Base-by-base conservation (phyloP, 2,329 filamentous ascomycete genomes). In the Alternaria arbusti region DNA sequence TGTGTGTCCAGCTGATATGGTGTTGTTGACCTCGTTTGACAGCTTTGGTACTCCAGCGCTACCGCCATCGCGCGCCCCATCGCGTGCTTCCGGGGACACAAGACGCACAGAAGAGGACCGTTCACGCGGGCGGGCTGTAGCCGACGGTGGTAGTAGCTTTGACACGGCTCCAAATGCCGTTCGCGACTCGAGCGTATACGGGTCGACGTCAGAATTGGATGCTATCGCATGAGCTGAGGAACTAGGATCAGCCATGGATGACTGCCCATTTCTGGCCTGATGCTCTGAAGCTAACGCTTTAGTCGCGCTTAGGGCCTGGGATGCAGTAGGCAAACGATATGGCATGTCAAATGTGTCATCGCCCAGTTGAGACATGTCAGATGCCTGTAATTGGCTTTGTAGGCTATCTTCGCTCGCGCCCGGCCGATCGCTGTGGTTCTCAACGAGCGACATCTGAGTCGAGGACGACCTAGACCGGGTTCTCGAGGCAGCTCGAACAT, bases 71-170 rank as follows among this genome's bases (percentile, higher is more conserved):
- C 51, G 64, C 50, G 65, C 62, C 64, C 51, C 63, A 63, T 68
- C 66, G 69, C 70, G 72, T 74, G 68, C 60, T 67, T 61, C 63
- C 66, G 70, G 64, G 40, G 54, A 55, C 54, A 67, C 67, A 68
- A 63, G 57, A 49, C 64, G 66, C 56, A 65, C 66, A 40, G 66
- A 68, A 40, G 64, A 62, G n/a, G 61, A 46, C 40, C 49, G 59
- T 60, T 70, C 69, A 65, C 54, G 63, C 59, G 54, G 51, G 52
- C 20, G 49, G 45, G 66, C 71, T 70, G 60, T 57, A 60, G 61
- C 57, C 54, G 57, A 55, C 26, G 52, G 57, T 36, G 62, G 57
- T 47, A 65, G 58, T 50, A 66, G 47, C 49, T 66, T 67, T 63
- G 60, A 50, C 28, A 60, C 25, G 54, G 54, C 54, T 5, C 43